Evolutionary conservation across 306 rosid species (phyloP), one percentile per base, ranked within the genome.

Genomic region (Ormosia emarginata): DNA sequence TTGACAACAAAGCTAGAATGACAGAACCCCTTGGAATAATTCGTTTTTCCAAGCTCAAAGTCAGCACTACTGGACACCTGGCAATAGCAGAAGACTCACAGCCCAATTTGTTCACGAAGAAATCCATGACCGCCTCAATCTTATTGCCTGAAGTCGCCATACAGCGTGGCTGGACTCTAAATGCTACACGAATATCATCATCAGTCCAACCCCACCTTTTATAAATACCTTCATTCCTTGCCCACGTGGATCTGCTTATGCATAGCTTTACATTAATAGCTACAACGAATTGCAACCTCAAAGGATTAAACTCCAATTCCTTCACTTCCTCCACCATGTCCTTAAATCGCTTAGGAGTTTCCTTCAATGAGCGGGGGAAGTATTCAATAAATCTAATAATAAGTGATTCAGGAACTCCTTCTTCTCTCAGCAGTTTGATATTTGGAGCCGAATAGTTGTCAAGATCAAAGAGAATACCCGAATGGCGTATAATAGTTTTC

Each of bases 191-290:
- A 50, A 79, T 50, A 1, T 83, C 75, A 39, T 80, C 4, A 37
- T 77, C 85, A 32, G 83, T 65, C 77, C 79, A 83, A 18, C 81
- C 90, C 87, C 87, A 86, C 5, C 58, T 80, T 70, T 55, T 76
- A 59, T 83, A 83, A 49, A 66, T 29, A 34, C 50, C 34, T 34
- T 74, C 55, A 83, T 86, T 86, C 52, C 66, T 64, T 24, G 18
- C 64, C 85, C 87, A 71, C 2, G 84, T 86, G 5, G 85, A 77
- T 47, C 66, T 80, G 75, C 66, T 80, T 64, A 76, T 24, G 1
- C 32, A 11, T 2, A 53, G 10, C 63, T 64, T 30, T 2, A 52
- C 18, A 65, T 7, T 3, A 24, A 77, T 58, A 39, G 80, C 85
- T 11, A 2, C 15, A 57, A 50, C 3, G 56, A 80, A 86, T 17